Base-by-base conservation (phyloP, 2,329 filamentous ascomycete genomes). In the Aureobasidium melanogenum region DNA sequence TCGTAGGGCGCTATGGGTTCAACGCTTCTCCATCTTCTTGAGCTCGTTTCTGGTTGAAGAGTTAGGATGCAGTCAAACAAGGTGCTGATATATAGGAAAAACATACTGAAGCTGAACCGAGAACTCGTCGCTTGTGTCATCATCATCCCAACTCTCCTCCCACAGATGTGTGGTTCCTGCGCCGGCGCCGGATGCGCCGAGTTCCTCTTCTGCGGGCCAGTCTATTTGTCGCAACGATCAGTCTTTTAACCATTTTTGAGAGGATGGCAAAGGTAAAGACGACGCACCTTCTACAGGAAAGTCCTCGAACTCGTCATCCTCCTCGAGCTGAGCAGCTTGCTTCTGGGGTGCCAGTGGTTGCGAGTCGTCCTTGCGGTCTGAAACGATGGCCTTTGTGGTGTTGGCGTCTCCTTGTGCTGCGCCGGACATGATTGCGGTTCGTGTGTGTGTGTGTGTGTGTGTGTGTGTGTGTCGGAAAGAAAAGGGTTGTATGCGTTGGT, bases 91-190 rank as follows among this genome's bases (percentile, higher is more conserved):
- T 7, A 5, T n/a, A 2, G 2, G 30, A 17, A 8, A 12, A 9
- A 60, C 55, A 41, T 76, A 96, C 93, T 91, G 95, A 71, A 99
- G 79, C 80, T 97, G 93, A 70, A 89, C 84, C 14, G 91, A 94
- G 75, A 99, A 99, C 71, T 99, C 94, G 73, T 99, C 94, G 70
- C 84, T 94, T 67, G 91, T 94, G 77, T 97, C 94, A 74, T 97
- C 93, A 71, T 99, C 94, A 72, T 99, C 94, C 94, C 94, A 99
- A 81, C 91, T 97, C 82, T 99, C 94, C 77, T 99, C 94, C 94
- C 94, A 99, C 60, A 99, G 80, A 78, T 97, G 92, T 74, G 86
- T 72, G 61, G 66, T 72, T 51, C 39, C 62, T 9, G 63, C 66
- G 26, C 46, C 62, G 3, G 63, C 66, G n/a, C 66, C 84, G 70